These are phyloP conservation scores for Vitis amurensis DNA, from an alignment of 164 flowering plant genomes.

Conservation along the genomic window DNA sequence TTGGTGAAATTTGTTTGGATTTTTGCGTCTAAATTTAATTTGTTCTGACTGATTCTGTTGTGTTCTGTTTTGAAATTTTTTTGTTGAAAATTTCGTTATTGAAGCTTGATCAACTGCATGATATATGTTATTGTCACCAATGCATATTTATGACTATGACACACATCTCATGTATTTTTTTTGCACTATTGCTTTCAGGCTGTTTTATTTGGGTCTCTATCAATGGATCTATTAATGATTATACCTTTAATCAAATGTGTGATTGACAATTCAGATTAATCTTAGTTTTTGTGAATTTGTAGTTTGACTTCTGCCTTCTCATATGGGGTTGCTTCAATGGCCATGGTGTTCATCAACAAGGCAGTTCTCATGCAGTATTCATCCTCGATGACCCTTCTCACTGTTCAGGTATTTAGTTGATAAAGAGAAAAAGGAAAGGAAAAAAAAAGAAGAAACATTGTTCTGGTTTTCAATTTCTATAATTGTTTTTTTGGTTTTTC, in stretches of 20 bases:
- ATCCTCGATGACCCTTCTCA: constrained; percentile 90
- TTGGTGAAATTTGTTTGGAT: too few relatives aligned
- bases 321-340: constrained; percentile 97
- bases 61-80: background rate
- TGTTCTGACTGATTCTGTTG: background rate
- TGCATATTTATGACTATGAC: background rate
- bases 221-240: too few relatives aligned
- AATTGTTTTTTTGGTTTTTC: background rate
- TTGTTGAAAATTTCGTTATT: background rate
- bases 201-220: too few relatives aligned
- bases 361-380: constrained; percentile 90
- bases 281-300: too few relatives aligned
- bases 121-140: background rate
- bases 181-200: constrained; percentile 24
- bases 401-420: constrained; percentile 59
- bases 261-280: too few relatives aligned
- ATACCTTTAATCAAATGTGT: too few relatives aligned
- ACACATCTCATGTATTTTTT: constrained; percentile 39
- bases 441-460: background rate
- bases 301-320: constrained; percentile 47
- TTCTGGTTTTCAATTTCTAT: background rate
- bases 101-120: background rate
- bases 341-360: constrained; percentile 97
- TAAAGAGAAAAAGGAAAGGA: background rate
- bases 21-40: background rate